phyloP scores from a whole-genome alignment of 2,329 filamentous ascomycete genomes.

The Harringtonia aguacate region DNA sequence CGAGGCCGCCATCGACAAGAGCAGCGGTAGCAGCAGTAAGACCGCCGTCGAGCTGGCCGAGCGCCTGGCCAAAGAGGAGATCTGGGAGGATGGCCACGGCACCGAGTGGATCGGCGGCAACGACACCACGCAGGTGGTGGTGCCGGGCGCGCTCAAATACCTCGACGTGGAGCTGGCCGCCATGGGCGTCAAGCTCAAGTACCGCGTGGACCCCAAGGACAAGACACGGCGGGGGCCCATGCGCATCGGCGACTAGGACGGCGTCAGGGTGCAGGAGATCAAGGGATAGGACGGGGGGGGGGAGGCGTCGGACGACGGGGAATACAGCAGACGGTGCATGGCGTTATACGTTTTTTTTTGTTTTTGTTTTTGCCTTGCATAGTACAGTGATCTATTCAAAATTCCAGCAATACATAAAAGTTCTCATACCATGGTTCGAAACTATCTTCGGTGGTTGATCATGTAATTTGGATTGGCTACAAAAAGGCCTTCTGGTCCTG shows the following conservation, averaged over 20 bases:
- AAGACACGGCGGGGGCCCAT: conserved; percentile 42
- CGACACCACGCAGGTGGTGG: conserved; percentile 81
- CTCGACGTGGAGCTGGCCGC: conserved; percentile 90
- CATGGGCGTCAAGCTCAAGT: conserved; percentile 95
- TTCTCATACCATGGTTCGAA: too few relatives aligned
- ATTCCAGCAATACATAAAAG: too few relatives aligned
- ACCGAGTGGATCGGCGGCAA: conserved; percentile 79
- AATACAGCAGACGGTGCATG: neutral
- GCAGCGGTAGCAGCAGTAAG: conserved; percentile 39
- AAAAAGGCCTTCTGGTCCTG: too few relatives aligned
- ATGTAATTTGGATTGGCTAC: too few relatives aligned
- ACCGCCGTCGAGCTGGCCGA: neutral
- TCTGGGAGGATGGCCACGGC: conserved; percentile 89
- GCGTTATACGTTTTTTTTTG: neutral
- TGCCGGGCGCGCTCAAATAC: conserved; percentile 86
- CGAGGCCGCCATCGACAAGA: conserved; percentile 31
- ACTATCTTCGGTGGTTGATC: too few relatives aligned
- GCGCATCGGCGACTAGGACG: conserved; percentile 20
- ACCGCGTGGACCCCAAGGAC: conserved; percentile 56
- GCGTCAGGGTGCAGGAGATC: conserved; percentile 1
- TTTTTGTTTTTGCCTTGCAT: too few relatives aligned
- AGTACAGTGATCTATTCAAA: too few relatives aligned
- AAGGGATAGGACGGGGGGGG: neutral
- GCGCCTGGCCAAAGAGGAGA: conserved; percentile 28
- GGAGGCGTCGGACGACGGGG: neutral